phyloP scores from a whole-genome alignment of 805 yeast species.

The Suhomyces sp. region DNA sequence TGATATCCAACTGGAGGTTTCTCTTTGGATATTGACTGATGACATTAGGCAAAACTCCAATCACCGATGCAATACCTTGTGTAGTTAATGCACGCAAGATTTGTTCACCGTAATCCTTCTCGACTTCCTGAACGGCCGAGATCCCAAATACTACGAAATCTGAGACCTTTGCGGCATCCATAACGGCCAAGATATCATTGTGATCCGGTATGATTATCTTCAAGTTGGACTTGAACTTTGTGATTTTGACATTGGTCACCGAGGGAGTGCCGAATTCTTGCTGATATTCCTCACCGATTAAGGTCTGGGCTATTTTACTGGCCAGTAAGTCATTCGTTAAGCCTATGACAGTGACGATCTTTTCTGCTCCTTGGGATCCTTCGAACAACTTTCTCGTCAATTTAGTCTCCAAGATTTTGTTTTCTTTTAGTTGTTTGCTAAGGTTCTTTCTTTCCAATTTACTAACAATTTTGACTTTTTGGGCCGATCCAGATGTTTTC shows the following conservation, averaged over 20 bases:
- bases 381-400: slow-evolving; percentile 70
- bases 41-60: slow-evolving; percentile 77
- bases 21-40: slow-evolving; percentile 64
- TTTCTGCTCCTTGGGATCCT: slow-evolving; percentile 77
- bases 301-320: slow-evolving; percentile 48
- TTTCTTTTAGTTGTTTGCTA: slow-evolving; percentile 71
- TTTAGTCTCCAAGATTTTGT: slow-evolving; percentile 62
- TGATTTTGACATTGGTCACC: slow-evolving; percentile 51
- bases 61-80: slow-evolving; percentile 84
- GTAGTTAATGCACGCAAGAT: slow-evolving; percentile 82
- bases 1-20: slow-evolving; percentile 67
- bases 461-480: slow-evolving; percentile 38
- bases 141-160: slow-evolving; percentile 90
- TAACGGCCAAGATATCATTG: slow-evolving; percentile 59
- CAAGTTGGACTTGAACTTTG: slow-evolving; percentile 70
- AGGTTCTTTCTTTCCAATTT: slow-evolving; percentile 71
- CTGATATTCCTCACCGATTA: slow-evolving; percentile 42
- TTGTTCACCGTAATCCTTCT: slow-evolving; percentile 77
- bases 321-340: slow-evolving; percentile 69
- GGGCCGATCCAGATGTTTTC: slow-evolving; percentile 40
- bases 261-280: slow-evolving; percentile 38
- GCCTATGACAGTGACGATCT: slow-evolving; percentile 77
- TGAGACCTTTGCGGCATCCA: slow-evolving; percentile 86
- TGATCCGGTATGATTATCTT: slow-evolving; percentile 73
- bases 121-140: slow-evolving; percentile 83